phyloP scores from a whole-genome alignment of 2,329 filamentous ascomycete genomes.

The Cladophialophora immunda region DNA sequence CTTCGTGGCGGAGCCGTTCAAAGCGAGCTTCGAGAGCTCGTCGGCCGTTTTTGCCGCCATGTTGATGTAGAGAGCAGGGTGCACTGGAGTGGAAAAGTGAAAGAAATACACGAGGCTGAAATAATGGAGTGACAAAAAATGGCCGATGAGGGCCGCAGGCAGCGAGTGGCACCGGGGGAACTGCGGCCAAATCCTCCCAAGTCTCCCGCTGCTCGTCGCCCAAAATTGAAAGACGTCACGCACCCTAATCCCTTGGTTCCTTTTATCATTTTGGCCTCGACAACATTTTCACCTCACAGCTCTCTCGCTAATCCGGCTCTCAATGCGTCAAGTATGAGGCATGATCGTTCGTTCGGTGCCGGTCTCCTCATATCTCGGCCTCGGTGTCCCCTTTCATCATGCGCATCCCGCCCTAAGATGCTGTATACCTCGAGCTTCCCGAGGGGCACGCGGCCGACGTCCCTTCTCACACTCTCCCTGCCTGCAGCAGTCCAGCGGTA shows the following conservation, averaged over 20 bases:
- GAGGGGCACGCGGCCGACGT: slow-evolving; percentile 7
- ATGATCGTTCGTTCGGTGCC: slow-evolving; percentile 38
- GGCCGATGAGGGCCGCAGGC: slow-evolving; percentile 2
- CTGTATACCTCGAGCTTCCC: slow-evolving; percentile 29
- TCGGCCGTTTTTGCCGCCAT: slow-evolving; percentile 42
- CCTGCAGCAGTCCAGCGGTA: slow-evolving; percentile 25
- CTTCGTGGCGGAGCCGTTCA: slow-evolving; percentile 46
- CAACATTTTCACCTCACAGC: not conserved
- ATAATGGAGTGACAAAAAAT: not conserved
- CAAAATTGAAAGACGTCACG: slow-evolving; percentile 27
- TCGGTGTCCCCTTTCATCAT: slow-evolving; percentile 19
- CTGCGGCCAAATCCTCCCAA: slow-evolving; percentile 5
- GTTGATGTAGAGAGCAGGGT: slow-evolving; percentile 7
- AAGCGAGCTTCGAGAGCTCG: slow-evolving; percentile 41
- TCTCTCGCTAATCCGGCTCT: not conserved
- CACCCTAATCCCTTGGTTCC: not conserved
- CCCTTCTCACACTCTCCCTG: slow-evolving; percentile 33
- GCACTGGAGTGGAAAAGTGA: not conserved
- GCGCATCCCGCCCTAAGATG: not conserved
- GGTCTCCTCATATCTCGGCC: slow-evolving; percentile 15
- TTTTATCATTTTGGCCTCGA: not conserved
- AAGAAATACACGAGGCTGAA: slow-evolving; percentile 7
- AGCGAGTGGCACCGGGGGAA: slow-evolving; percentile 19
- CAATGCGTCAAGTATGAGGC: slow-evolving; percentile 39
- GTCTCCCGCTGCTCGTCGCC: not conserved